These are phyloP conservation scores for Tolypocladium pustulatum DNA, from an alignment of 2,329 filamentous ascomycete species.

Conservation along the genomic window DNA sequence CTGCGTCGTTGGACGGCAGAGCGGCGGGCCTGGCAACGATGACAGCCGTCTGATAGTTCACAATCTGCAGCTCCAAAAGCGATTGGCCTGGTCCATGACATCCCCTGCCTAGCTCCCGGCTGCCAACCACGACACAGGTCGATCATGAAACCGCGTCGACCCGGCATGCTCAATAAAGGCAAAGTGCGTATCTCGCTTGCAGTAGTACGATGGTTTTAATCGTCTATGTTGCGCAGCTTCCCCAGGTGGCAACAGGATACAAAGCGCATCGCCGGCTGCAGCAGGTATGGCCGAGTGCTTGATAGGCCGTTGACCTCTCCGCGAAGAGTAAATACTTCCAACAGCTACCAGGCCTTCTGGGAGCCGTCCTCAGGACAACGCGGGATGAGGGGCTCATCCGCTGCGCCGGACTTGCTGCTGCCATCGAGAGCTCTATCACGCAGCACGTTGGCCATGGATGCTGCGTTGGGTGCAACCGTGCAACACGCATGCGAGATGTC, in stretches of 20 bases:
- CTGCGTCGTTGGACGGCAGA: background rate
- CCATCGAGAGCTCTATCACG: background rate
- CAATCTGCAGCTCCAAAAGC: background rate
- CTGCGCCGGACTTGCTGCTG: background rate
- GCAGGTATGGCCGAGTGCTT: background rate
- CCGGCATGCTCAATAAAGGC: background rate
- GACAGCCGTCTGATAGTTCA: background rate
- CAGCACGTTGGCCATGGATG: background rate
- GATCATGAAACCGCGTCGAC: background rate
- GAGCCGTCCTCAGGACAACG: background rate
- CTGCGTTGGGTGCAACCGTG: background rate
- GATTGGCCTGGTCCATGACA: background rate
- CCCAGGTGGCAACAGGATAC: background rate
- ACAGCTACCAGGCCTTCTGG: background rate
- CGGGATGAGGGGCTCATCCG: background rate
- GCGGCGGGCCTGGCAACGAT: background rate
- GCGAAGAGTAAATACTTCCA: too few species aligned
- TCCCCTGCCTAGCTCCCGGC: background rate
- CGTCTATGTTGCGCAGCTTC: background rate
- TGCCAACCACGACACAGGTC: background rate
- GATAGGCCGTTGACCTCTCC: background rate
- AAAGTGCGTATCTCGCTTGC: background rate
- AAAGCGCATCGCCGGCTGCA: background rate
- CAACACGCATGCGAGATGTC: background rate
- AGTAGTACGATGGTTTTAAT: background rate